A percentile compares a stretch with the other conserved stretches of the same genome.
These are phyloP conservation scores for Trichoderma breve DNA, from an alignment of 2,329 filamentous ascomycete species.

Conservation along the genomic window DNA sequence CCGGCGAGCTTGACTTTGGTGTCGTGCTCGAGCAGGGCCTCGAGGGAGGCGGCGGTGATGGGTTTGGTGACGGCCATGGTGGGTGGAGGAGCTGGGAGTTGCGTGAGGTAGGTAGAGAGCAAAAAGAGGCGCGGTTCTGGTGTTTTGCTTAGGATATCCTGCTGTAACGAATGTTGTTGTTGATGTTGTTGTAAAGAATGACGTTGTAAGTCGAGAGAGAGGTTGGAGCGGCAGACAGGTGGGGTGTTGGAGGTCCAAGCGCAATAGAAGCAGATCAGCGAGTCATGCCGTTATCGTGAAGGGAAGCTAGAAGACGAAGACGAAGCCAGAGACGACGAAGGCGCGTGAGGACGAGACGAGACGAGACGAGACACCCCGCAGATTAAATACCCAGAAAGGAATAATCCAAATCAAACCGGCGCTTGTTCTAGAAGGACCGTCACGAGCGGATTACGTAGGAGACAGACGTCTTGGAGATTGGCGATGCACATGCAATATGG, in stretches of 20 bases:
- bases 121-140: not conserved
- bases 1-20: constrained; percentile 83
- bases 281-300: not conserved
- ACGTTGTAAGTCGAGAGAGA: not conserved
- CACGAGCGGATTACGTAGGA: not conserved
- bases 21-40: constrained; percentile 67
- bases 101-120: not conserved
- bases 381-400: not conserved
- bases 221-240: not conserved
- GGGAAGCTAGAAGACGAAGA: not conserved
- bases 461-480: not conserved
- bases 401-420: not conserved
- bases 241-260: not conserved
- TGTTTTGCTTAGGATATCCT: not conserved
- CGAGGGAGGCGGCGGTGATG: constrained; percentile 63
- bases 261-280: not conserved
- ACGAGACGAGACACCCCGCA: not conserved
- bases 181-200: not conserved
- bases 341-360: not conserved
- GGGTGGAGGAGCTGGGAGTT: too few relatives aligned
- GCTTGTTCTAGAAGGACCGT: not conserved
- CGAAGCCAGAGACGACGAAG: not conserved
- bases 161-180: not conserved
- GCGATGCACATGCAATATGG: not conserved
- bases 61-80: not conserved